Evolutionary conservation across 2,329 filamentous ascomycete species (phyloP).

Genomic region (Neonectria sp.): DNA sequence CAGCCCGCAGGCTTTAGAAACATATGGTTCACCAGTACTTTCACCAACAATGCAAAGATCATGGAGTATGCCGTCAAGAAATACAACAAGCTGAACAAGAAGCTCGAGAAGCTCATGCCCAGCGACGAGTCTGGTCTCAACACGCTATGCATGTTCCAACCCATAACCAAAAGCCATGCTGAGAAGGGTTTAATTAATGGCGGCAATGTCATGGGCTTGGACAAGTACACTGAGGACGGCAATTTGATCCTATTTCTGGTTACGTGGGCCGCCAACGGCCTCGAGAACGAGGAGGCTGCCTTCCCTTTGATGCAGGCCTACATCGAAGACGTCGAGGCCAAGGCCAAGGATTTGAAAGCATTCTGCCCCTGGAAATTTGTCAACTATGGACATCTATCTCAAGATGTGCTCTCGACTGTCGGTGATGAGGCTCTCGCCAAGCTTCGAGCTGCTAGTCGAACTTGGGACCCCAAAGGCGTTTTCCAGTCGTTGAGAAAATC

Average conservation of each 20-base stretch:
- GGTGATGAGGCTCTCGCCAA: conserved; percentile 55
- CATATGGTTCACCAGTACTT: conserved; percentile 54
- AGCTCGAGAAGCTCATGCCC: conserved; percentile 46
- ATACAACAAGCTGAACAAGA: conserved; percentile 48
- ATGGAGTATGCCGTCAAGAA: conserved; percentile 52
- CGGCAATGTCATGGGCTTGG: conserved; percentile 54
- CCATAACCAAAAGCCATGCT: conserved; percentile 50
- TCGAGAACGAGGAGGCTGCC: conserved; percentile 52
- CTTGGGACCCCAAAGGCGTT: conserved; percentile 56
- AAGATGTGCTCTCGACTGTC: conserved; percentile 56
- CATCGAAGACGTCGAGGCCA: conserved; percentile 49
- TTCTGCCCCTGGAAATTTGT: conserved; percentile 56
- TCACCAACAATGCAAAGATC: conserved; percentile 55
- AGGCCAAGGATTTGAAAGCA: conserved; percentile 43
- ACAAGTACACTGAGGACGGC: conserved; percentile 45
- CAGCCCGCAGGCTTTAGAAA: conserved; percentile 50
- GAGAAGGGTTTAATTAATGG: conserved; percentile 50
- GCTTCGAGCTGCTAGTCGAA: conserved; percentile 50
- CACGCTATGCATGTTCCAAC: conserved; percentile 53
- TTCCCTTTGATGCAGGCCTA: conserved; percentile 54
- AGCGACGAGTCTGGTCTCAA: conserved; percentile 45
- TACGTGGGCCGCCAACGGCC: conserved; percentile 50
- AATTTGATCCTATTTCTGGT: conserved; percentile 53
- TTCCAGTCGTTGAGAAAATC: conserved; percentile 54
- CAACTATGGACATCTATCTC: conserved; percentile 60